Percentiles rank a stretch among this genome's conserved stretches.
phyloP scores from a whole-genome alignment of 2,329 filamentous ascomycete genomes.

The Clarireedia hainanense region DNA sequence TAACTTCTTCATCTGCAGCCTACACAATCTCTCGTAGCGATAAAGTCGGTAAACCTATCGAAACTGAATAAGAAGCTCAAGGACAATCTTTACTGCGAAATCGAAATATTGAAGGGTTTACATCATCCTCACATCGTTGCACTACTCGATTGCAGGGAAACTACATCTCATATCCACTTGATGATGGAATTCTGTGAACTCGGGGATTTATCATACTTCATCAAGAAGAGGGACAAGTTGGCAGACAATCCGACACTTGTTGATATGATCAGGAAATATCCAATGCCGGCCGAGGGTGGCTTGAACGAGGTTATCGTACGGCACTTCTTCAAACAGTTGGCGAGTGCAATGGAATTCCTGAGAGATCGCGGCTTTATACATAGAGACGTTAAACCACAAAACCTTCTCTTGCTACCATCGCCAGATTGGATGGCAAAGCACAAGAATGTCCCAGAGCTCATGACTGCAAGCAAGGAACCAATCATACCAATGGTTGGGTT shows the following conservation, averaged over 20 bases:
- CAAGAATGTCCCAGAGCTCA: constrained; percentile 59
- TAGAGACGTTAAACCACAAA: constrained; percentile 95
- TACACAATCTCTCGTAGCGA: constrained; percentile 75
- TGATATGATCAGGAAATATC: constrained; percentile 91
- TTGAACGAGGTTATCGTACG: constrained; percentile 93
- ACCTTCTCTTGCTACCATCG: constrained; percentile 82
- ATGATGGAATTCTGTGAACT: constrained; percentile 99
- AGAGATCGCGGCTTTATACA: constrained; percentile 82
- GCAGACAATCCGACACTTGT: constrained; percentile 71
- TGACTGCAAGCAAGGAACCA: constrained; percentile 70
- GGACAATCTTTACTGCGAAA: constrained; percentile 92
- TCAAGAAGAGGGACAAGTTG: constrained; percentile 84
- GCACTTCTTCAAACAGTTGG: constrained; percentile 91
- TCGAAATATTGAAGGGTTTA: constrained; percentile 86
- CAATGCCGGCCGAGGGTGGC: constrained; percentile 73
- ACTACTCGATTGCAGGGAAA: constrained; percentile 89
- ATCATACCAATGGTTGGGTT: constrained; percentile 75
- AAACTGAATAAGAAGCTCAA: constrained; percentile 94
- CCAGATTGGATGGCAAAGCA: constrained; percentile 57
- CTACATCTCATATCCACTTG: constrained; percentile 81
- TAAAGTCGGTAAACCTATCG: constrained; percentile 89
- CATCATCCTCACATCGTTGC: constrained; percentile 96
- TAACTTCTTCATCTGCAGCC: constrained; percentile 43
- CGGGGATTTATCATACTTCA: constrained; percentile 89
- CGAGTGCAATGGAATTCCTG: constrained; percentile 85